These are phyloP conservation scores for Kodamaea fukazawae DNA, from an alignment of 805 yeast species.

Conservation along the genomic window DNA sequence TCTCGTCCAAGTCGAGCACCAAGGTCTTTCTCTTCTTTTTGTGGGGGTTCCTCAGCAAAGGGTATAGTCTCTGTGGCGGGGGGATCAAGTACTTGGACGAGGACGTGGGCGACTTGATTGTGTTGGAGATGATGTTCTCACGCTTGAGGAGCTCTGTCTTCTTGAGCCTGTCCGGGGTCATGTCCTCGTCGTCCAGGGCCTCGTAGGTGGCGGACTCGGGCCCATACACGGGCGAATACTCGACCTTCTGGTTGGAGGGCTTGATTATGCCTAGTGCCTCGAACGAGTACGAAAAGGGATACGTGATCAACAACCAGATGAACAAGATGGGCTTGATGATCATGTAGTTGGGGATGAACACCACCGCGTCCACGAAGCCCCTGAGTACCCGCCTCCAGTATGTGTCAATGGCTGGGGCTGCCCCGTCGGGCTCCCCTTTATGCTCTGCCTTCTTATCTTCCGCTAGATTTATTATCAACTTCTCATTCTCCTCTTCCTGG, in stretches of 20 bases:
- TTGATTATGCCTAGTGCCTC: slow-evolving; percentile 15
- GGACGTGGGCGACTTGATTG: slow-evolving; percentile 41
- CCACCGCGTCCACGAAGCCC: neutral
- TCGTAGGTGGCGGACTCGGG: slow-evolving; percentile 8
- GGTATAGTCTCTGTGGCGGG: slow-evolving; percentile 44
- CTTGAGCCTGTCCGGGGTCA: slow-evolving; percentile 10
- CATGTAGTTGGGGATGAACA: slow-evolving; percentile 50
- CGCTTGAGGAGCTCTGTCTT: slow-evolving; percentile 39
- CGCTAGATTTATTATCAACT: too few species aligned
- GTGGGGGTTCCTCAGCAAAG: slow-evolving; percentile 40
- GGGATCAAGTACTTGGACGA: slow-evolving; percentile 43
- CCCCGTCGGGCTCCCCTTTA: slow-evolving; percentile 5
- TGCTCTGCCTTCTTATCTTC: slow-evolving; percentile 9
- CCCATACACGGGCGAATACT: slow-evolving; percentile 4
- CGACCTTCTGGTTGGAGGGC: slow-evolving; percentile 4
- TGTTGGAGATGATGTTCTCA: slow-evolving; percentile 39
- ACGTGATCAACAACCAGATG: slow-evolving; percentile 50
- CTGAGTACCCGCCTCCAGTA: neutral
- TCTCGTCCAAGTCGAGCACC: slow-evolving; percentile 89
- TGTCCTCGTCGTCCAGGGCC: slow-evolving; percentile 6
- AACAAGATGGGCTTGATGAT: slow-evolving; percentile 51
- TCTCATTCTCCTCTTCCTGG: slow-evolving; percentile 5
- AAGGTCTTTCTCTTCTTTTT: slow-evolving; percentile 56
- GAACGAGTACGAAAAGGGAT: slow-evolving; percentile 50
- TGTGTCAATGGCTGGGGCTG: neutral